Evolutionary conservation across 164 flowering plant genomes (phyloP).

Genomic region (Paratinospora sagittata): DNA sequence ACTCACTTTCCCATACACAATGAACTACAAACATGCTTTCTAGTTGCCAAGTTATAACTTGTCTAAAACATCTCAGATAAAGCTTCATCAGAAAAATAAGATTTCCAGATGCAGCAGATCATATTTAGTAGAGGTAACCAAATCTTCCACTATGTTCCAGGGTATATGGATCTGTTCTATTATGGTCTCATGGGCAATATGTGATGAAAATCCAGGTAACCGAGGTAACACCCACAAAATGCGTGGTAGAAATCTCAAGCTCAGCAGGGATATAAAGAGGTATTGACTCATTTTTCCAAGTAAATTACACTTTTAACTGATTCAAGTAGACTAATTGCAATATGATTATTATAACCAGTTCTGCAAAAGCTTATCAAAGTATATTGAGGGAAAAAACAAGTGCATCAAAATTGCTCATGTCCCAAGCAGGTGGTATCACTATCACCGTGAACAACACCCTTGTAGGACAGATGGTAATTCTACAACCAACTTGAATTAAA

Average conservation of each 20-base stretch:
- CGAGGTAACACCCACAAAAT: constrained; percentile 65
- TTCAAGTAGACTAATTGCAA: neutral
- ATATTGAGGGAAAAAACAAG: constrained; percentile 35
- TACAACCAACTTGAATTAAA: constrained; percentile 2
- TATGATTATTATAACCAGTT: constrained; percentile 36
- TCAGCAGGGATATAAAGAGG: constrained; percentile 59
- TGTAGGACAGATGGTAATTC: constrained; percentile 24
- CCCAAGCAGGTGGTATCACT: constrained; percentile 8
- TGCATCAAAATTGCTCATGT: constrained; percentile 10
- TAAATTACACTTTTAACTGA: neutral
- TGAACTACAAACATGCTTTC: neutral
- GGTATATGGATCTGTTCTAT: neutral
- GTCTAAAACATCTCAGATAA: constrained; percentile 28
- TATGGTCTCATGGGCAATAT: neutral
- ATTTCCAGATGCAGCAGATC: constrained; percentile 37
- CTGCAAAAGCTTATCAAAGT: constrained; percentile 57
- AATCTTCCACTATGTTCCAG: constrained; percentile 2
- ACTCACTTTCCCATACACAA: neutral
- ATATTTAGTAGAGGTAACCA: constrained; percentile 57
- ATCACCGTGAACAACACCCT: constrained; percentile 7
- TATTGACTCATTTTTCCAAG: constrained; percentile 15
- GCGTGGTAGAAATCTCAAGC: constrained; percentile 68
- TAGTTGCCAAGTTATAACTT: constrained; percentile 1
- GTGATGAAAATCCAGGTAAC: constrained; percentile 41
- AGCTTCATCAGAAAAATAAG: constrained; percentile 38